Evolutionary conservation across 208 protist species (phyloP), one percentile per base, ranked within the genome.

Genomic region (Leishmania guyanensis): DNA sequence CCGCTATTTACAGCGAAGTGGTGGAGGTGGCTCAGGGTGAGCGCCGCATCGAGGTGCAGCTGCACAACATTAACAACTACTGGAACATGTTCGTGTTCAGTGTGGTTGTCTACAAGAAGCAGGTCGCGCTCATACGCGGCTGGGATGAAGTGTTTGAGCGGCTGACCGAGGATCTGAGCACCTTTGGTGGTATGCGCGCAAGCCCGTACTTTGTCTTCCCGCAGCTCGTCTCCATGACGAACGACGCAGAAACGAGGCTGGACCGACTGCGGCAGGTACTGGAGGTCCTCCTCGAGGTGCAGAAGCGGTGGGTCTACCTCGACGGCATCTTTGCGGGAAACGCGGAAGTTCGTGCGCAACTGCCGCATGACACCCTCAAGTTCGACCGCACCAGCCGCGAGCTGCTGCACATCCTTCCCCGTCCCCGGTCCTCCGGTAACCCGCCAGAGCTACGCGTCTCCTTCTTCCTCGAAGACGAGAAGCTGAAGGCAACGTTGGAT

Each of bases 221-320:
- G 80, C 86, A 95, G 64, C 79, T 98, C 16, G 80, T 94, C 72
- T 71, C 92, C 71, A 84, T 89, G 73, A 88, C 90, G 16, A 92
- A 90, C 72, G 88, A 93, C 9, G 99, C 97, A 91, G 98, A 99
- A 69, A 93, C 95, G 14, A 96, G 97, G 54, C 91, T 99, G 36
- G 98, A 97, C 71, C 83, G 88, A 14, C 82, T 99, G 17, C 92
- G 93, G 53, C 84, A 96, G 77, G 76, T 99, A 22, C 92, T 99
- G 16, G 98, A 99, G 84, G 88, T 96, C 36, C 87, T 97, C 39
- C 80, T 99, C 65, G 98, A 99, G 70, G 97, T 99, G 56, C 99
- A 99, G 89, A 91, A 98, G 74, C 92, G 96, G 53, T 99, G 99
- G 99, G 98, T 99, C 1, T 99, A 99, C 82, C 92, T 99, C 8